These are phyloP conservation scores for Lepraria neglecta DNA, from an alignment of 495 filamentous ascomycete genomes.

Conservation along the genomic window DNA sequence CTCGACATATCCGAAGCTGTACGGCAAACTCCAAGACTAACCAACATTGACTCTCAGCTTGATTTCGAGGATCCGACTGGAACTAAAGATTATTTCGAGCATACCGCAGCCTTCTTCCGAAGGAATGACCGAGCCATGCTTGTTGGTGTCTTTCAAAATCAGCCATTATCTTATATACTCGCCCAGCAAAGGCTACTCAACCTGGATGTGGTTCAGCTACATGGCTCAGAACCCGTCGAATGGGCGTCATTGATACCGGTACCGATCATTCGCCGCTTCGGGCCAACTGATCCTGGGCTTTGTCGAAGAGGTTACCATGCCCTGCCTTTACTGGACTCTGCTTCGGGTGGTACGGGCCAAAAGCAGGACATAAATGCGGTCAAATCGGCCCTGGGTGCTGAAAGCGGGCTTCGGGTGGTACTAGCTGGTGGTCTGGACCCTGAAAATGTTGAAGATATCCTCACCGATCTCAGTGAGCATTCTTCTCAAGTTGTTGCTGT, in stretches of 20 bases:
- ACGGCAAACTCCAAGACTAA: conserved; percentile 50
- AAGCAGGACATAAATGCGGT: conserved; percentile 61
- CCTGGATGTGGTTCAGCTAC: conserved; percentile 89
- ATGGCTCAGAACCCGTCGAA: conserved; percentile 85
- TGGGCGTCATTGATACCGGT: conserved; percentile 84
- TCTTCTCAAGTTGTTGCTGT: conserved; percentile 65
- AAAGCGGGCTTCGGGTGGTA: conserved; percentile 60
- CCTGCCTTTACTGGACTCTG: conserved; percentile 78
- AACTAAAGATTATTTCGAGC: conserved; percentile 54
- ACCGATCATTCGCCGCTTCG: conserved; percentile 80
- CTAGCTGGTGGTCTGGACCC: conserved; percentile 78
- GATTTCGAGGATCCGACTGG: conserved; percentile 29
- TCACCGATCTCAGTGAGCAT: conserved; percentile 51
- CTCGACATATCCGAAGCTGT: conserved; percentile 72
- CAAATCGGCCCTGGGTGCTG: conserved; percentile 52
- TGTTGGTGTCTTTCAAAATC: conserved; percentile 91
- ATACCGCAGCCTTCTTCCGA: conserved; percentile 46
- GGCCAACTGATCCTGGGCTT: conserved; percentile 62
- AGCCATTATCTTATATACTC: conserved; percentile 74
- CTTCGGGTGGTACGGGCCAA: conserved; percentile 73
- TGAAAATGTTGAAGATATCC: conserved; percentile 60
- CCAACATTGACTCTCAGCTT: conserved; percentile 21
- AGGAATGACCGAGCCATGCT: conserved; percentile 63
- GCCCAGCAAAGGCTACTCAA: conserved; percentile 64
- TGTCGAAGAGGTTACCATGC: conserved; percentile 73